Evolutionary conservation across 192 early-diverging fungal genomes (phyloP).

Genomic region (Entophlyctis luteolus): DNA sequence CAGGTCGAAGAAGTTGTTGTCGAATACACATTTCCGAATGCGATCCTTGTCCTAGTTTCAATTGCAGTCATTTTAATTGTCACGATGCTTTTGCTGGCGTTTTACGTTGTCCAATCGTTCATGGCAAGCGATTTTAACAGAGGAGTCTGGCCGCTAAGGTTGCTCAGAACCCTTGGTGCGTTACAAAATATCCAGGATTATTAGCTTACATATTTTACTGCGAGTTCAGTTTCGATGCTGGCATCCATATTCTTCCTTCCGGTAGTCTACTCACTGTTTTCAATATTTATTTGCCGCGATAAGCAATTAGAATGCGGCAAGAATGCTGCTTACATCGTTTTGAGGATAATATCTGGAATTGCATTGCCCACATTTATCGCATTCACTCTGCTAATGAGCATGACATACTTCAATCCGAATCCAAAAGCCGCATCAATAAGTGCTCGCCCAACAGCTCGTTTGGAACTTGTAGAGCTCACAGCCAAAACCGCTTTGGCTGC

Average conservation of each 20-base stretch:
- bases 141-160: slow-evolving; percentile 26
- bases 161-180: slow-evolving; percentile 22
- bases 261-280: slow-evolving; percentile 18
- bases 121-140: slow-evolving; percentile 27
- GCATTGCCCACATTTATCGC: slow-evolving; percentile 14
- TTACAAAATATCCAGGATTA: not conserved
- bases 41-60: slow-evolving; percentile 19
- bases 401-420: slow-evolving; percentile 33
- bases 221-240: slow-evolving; percentile 18
- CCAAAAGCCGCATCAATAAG: slow-evolving; percentile 19
- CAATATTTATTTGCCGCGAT: slow-evolving; percentile 20
- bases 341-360: slow-evolving; percentile 17
- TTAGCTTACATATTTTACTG: too few species aligned
- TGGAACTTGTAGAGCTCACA: slow-evolving; percentile 20
- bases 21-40: slow-evolving; percentile 13
- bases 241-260: slow-evolving; percentile 33
- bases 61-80: slow-evolving; percentile 19
- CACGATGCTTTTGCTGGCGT: slow-evolving; percentile 20
- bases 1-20: slow-evolving; percentile 31
- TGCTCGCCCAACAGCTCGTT: slow-evolving; percentile 22
- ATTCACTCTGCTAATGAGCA: slow-evolving; percentile 30
- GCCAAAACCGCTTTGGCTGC: slow-evolving; percentile 14
- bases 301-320: not conserved
- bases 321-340: slow-evolving; percentile 3
- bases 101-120: slow-evolving; percentile 26